A percentile compares a stretch with the other conserved stretches of the same genome.
These are phyloP conservation scores for Nakazawaea wyomingensis DNA, from an alignment of 805 yeast genomes.

Conservation along the genomic window DNA sequence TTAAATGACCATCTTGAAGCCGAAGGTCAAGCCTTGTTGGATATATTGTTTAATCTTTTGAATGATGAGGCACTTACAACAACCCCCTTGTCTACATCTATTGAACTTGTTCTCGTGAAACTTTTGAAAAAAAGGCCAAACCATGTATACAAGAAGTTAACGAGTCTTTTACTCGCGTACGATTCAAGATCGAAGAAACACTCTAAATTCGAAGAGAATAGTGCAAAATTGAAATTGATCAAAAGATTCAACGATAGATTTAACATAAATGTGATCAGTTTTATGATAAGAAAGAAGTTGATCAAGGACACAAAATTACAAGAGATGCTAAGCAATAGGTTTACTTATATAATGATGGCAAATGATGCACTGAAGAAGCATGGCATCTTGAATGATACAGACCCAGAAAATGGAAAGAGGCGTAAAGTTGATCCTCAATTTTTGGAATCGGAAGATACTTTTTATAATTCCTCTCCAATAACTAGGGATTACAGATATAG, in stretches of 20 bases:
- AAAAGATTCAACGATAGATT: conserved; percentile 31
- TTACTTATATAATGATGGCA: conserved; percentile 25
- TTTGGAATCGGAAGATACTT: conserved; percentile 18
- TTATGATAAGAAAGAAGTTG: conserved; percentile 28
- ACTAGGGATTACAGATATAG: conserved; percentile 47
- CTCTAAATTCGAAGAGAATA: conserved; percentile 38
- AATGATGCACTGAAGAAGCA: conserved; percentile 23
- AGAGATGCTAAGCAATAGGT: conserved; percentile 28
- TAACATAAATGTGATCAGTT: conserved; percentile 27
- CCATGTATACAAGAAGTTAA: conserved; percentile 45
- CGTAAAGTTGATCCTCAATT: conserved; percentile 17
- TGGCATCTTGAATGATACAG: conserved; percentile 32
- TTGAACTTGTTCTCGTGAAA: conserved; percentile 57
- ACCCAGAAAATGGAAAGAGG: conserved; percentile 31
- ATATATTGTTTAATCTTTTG: conserved; percentile 52
- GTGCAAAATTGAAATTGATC: conserved; percentile 24
- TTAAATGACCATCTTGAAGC: conserved; percentile 53
- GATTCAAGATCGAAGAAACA: conserved; percentile 53
- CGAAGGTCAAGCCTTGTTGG: conserved; percentile 68
- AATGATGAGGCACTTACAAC: conserved; percentile 49
- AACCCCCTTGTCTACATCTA: conserved; percentile 59
- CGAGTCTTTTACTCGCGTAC: conserved; percentile 54
- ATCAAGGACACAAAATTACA: conserved; percentile 26
- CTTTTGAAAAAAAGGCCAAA: conserved; percentile 66
- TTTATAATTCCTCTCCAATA: conserved; percentile 25